Base-by-base conservation (phyloP, 1,284 basidiomycete species). In the Cronartium ribicola region DNA sequence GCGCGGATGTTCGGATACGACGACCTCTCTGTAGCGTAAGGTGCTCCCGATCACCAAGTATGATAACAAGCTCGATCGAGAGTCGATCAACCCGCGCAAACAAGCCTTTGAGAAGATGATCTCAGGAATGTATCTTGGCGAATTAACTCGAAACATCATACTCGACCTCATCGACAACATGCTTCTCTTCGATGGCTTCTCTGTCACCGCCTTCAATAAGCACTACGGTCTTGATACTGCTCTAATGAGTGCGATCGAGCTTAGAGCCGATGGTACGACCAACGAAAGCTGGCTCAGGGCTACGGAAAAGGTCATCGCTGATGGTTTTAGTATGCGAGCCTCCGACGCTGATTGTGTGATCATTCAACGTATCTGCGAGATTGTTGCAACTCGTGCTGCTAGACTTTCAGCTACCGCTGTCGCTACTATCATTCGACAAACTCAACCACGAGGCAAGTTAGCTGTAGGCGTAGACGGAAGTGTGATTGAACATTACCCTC, bases 31-130 rank as follows among this genome's bases (percentile, higher is more conserved):
- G 2, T 76, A 93, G 90, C 88, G 94, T 69, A 84, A 87, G n/a
- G 88, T 89, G 69, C 86, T 98, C 22, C 94, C 93, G 4, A 87
- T 89, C 6, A 97, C 95, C 0, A 87, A 90, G n/a, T 97, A 88
- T 79, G 95, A 98, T 83, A 94, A 92, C 83, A 87, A 90, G 78
- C 84, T 98, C 29, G 95, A 98, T 82, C 88, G 96, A 71, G 87
- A 90, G 80, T 92, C 90, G 66, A 97, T 98, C 82, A 97, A 98
- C 80, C 93, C 94, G 67, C 86, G 88, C 68, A 91, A 89, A 80
- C 95, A 98, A 82, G 90, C 90, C 1, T 98, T 94, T 80, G 96
- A 98, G 82, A 98, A 98, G 84, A 93, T 97, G 84, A 91, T 98
- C 77, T 96, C 93, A 2, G 96, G 96, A 76, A 98, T 98, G 94